Evolutionary conservation across 495 filamentous ascomycete genomes (phyloP).

Genomic region (Penicilliopsis zonata): DNA sequence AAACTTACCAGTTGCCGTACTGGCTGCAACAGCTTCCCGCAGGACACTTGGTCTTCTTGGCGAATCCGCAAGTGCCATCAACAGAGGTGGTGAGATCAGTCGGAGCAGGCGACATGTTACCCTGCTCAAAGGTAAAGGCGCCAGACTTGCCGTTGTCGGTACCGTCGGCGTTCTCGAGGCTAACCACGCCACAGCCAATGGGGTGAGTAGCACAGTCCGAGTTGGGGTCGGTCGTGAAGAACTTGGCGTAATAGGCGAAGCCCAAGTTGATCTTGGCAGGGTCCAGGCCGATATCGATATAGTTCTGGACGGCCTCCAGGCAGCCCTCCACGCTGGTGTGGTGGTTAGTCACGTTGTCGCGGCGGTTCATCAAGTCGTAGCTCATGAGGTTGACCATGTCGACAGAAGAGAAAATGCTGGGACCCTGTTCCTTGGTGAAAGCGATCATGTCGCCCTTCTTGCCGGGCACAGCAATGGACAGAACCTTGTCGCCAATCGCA

Average conservation of each 20-base stretch:
- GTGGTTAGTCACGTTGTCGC: constrained; percentile 55
- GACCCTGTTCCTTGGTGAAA: constrained; percentile 50
- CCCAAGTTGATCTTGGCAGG: constrained; percentile 55
- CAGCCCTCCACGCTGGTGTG: constrained; percentile 48
- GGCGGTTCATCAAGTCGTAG: constrained; percentile 70
- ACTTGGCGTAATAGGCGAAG: constrained; percentile 66
- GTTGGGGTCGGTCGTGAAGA: constrained; percentile 48
- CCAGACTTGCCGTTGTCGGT: constrained; percentile 51
- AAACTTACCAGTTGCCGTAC: constrained; percentile 26
- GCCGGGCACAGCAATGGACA: constrained; percentile 63
- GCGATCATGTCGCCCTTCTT: constrained; percentile 60
- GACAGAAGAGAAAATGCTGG: constrained; percentile 48
- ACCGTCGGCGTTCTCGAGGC: constrained; percentile 54
- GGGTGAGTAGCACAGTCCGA: constrained; percentile 31
- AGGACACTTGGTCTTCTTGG: constrained; percentile 18
- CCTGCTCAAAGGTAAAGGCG: constrained; percentile 42
- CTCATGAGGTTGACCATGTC: constrained; percentile 74
- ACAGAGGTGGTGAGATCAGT: constrained; percentile 34
- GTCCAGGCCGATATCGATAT: constrained; percentile 43
- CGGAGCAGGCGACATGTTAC: constrained; percentile 34
- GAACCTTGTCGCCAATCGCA: constrained; percentile 48
- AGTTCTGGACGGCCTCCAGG: constrained; percentile 44
- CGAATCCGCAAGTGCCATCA: constrained; percentile 20
- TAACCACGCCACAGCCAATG: constrained; percentile 49
- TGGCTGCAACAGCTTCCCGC: constrained; percentile 23